These are phyloP conservation scores for Aspergillus fumigatus DNA, from an alignment of 2,329 filamentous ascomycete genomes.

Conservation along the genomic window DNA sequence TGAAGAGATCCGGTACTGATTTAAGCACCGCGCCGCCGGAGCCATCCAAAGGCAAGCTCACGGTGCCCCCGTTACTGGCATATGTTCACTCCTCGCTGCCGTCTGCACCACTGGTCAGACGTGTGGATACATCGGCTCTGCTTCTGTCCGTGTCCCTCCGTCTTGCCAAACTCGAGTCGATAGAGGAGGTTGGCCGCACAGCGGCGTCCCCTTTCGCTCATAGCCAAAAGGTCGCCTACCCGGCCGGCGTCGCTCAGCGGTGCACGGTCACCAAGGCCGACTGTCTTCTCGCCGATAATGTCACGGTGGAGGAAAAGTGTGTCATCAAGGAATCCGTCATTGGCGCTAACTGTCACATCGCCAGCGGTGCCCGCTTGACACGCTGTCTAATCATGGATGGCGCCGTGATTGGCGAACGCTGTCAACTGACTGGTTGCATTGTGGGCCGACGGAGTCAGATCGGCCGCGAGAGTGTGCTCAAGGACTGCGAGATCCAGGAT, in stretches of 20 bases:
- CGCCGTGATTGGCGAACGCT: conserved; percentile 76
- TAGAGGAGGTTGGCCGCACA: conserved; percentile 57
- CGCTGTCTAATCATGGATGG: conserved; percentile 92
- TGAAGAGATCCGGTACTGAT: conserved; percentile 19
- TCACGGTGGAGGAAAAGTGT: conserved; percentile 79
- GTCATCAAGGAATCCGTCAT: conserved; percentile 92
- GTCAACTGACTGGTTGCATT: conserved; percentile 81
- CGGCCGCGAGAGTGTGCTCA: conserved; percentile 75
- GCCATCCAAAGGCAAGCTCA: conserved; percentile 28
- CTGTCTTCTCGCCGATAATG: conserved; percentile 80
- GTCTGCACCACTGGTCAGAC: conserved; percentile 66
- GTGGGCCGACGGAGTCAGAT: conserved; percentile 76
- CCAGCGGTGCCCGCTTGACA: conserved; percentile 77
- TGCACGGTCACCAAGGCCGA: conserved; percentile 80
- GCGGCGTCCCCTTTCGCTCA: conserved; percentile 71
- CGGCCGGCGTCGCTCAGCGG: conserved; percentile 71
- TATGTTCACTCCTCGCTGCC: conserved; percentile 63
- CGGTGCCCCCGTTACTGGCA: conserved; percentile 69
- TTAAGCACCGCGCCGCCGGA: not conserved
- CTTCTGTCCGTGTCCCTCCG: conserved; percentile 78
- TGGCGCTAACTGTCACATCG: conserved; percentile 81
- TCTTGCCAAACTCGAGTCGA: conserved; percentile 72
- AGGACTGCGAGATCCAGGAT: conserved; percentile 89
- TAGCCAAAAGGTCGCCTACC: conserved; percentile 73
- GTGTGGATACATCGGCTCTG: conserved; percentile 81